Percentiles rank a stretch among this genome's conserved stretches.
Conservation (phyloP, 805 yeast species). For the Candida piceae region DNA sequence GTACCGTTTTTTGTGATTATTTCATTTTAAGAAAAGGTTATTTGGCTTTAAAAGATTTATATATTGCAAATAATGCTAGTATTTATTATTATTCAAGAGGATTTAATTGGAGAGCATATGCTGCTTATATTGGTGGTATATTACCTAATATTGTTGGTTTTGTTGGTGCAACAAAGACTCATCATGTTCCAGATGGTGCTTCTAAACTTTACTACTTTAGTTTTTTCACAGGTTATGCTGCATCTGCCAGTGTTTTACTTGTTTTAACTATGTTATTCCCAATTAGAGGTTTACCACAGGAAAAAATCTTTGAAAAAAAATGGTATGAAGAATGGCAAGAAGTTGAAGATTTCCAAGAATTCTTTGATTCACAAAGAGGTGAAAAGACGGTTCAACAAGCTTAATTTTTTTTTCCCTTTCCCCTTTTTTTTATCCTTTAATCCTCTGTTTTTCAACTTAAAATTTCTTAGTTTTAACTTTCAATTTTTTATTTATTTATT, state of each 20-base stretch:
- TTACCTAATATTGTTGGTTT: conserved; percentile 84
- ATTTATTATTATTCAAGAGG: conserved; percentile 65
- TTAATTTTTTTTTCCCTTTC: too few species aligned
- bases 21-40: conserved; percentile 69
- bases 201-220: conserved; percentile 65
- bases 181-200: conserved; percentile 71
- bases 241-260: conserved; percentile 52
- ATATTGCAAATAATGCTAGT: conserved; percentile 38
- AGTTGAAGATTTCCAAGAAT: conserved; percentile 55
- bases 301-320: conserved; percentile 41
- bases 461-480: too few species aligned
- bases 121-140: conserved; percentile 76
- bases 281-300: conserved; percentile 36
- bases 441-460: too few species aligned
- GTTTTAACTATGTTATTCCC: conserved; percentile 51
- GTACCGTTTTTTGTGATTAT: conserved; percentile 67
- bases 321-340: conserved; percentile 63
- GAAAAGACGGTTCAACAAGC: background rate
- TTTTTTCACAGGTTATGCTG: conserved; percentile 70
- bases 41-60: conserved; percentile 59
- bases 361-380: conserved; percentile 6
- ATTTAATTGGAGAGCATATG: conserved; percentile 77
- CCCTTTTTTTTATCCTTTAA: too few species aligned
- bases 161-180: conserved; percentile 74
- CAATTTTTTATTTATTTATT: too few species aligned